Evolutionary conservation across 2,329 filamentous ascomycete genomes (phyloP), one percentile per base, ranked within the genome.

Genomic region (Trichoderma breve): DNA sequence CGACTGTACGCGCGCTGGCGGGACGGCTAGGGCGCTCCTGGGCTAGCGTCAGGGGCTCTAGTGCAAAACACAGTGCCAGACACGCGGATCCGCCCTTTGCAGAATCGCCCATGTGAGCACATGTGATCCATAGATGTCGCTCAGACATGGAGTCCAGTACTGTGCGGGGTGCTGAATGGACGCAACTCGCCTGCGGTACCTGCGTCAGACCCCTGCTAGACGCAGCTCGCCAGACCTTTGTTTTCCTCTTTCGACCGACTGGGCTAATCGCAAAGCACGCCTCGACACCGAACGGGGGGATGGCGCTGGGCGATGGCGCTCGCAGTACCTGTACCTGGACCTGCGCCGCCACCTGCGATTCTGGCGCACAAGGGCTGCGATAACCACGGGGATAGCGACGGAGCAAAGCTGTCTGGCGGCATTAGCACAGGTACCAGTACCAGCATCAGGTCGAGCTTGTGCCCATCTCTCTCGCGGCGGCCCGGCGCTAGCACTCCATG

Each of bases 1-100:
- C 30, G 21, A 28, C 36, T 36, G 32, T 71, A 62, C 55, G 43
- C 53, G 53, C 61, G 32, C 70, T 30, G 30, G 62, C 60, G 70
- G 15, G 62, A 47, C 43, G 21, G 71, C 74, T 74, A 75, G 58
- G 51, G 69, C 39, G 15, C 14, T 66, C 24, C 51, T 53, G 70
- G 74, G 58, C 66, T 75, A 75, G 75, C 71, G 75, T 73, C 75
- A 75, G 75, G 75, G 75, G 75, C 70, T 47, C 36, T 55, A 67
- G 36, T 36, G 18, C 36, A 60, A 66, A 67, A 60, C 53, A 71
- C 53, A 71, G 68, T 71, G 51, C 43, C 11, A 47, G 34, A 57
- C n/a, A n/a, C 43, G 32, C 55, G 66, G 66, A 39, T 39, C 39
- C 28, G 53, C 28, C 18, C 39, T 26, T 34, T 55, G 63, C 71